These are phyloP conservation scores for Globisporangium nagaii DNA, from an alignment of 352 stramenopile genomes.

Conservation along the genomic window DNA sequence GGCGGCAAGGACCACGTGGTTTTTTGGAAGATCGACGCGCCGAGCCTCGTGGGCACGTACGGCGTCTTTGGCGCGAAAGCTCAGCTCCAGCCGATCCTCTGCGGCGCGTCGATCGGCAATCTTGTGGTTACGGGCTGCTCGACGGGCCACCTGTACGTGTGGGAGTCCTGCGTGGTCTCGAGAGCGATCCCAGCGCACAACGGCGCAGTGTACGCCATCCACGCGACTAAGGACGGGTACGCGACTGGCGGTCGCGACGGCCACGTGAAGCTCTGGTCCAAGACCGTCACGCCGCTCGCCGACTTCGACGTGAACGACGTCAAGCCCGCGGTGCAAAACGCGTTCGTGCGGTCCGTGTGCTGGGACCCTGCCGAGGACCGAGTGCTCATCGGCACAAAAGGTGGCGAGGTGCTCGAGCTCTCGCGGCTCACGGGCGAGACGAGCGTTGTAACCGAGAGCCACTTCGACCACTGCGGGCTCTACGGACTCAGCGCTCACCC, in stretches of 20 bases:
- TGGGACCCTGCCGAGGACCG: slow-evolving; percentile 71
- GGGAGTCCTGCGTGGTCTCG: slow-evolving; percentile 55
- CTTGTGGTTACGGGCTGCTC: slow-evolving; percentile 51
- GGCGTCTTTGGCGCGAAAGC: slow-evolving; percentile 61
- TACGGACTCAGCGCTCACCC: slow-evolving; percentile 49
- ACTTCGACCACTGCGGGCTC: slow-evolving; percentile 46
- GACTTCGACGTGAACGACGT: slow-evolving; percentile 56
- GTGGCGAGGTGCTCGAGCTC: slow-evolving; percentile 62
- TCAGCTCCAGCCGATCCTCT: slow-evolving; percentile 52
- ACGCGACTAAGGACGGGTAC: slow-evolving; percentile 44
- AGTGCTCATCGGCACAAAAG: slow-evolving; percentile 62
- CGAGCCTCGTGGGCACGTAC: slow-evolving; percentile 38
- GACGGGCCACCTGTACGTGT: slow-evolving; percentile 68
- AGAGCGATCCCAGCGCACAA: slow-evolving; percentile 59
- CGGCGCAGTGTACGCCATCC: slow-evolving; percentile 60
- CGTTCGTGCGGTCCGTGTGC: slow-evolving; percentile 44
- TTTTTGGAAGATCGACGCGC: slow-evolving; percentile 63
- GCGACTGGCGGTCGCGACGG: slow-evolving; percentile 59
- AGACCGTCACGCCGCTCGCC: slow-evolving; percentile 34
- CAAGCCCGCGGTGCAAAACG: slow-evolving; percentile 42
- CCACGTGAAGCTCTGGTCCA: slow-evolving; percentile 70
- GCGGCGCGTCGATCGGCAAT: slow-evolving; percentile 46
- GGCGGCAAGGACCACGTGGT: slow-evolving; percentile 62
- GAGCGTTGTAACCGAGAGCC: slow-evolving; percentile 62
- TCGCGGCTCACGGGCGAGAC: slow-evolving; percentile 54